Evolutionary conservation across 805 yeast genomes (phyloP).

Genomic region (Schwanniomyces pseudopolymorphus): DNA sequence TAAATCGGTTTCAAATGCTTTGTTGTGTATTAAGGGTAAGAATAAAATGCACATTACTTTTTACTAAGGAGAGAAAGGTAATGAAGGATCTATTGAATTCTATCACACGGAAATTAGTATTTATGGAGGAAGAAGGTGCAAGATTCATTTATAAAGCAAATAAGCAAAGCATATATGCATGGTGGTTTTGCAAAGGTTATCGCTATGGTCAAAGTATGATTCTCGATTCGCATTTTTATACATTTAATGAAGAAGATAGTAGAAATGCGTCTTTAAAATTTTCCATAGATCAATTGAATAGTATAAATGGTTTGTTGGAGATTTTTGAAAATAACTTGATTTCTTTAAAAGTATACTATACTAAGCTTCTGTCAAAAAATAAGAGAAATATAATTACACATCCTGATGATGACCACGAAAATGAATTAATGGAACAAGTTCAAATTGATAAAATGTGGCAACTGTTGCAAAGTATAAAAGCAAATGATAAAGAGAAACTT

Average conservation of each 20-base stretch:
- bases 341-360: neutral
- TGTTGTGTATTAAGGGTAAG: neutral
- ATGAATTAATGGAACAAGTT: neutral
- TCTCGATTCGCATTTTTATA: neutral
- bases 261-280: neutral
- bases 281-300: neutral
- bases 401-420: neutral
- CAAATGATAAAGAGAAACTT: conserved; percentile 7
- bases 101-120: neutral
- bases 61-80: neutral
- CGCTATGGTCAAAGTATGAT: conserved; percentile 1
- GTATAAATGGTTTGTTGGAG: neutral
- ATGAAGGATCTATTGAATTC: neutral
- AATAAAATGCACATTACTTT: neutral
- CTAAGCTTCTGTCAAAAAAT: neutral
- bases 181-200: conserved; percentile 1
- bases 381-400: neutral
- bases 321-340: neutral
- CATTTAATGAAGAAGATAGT: neutral
- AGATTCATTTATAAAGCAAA: neutral
- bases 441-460: conserved; percentile 5
- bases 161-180: neutral
- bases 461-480: neutral
- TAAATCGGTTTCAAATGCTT: neutral
- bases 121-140: conserved; percentile 1